Evolutionary conservation across 2,329 filamentous ascomycete species (phyloP).

Genomic region (Cladophialophora carrionii): DNA sequence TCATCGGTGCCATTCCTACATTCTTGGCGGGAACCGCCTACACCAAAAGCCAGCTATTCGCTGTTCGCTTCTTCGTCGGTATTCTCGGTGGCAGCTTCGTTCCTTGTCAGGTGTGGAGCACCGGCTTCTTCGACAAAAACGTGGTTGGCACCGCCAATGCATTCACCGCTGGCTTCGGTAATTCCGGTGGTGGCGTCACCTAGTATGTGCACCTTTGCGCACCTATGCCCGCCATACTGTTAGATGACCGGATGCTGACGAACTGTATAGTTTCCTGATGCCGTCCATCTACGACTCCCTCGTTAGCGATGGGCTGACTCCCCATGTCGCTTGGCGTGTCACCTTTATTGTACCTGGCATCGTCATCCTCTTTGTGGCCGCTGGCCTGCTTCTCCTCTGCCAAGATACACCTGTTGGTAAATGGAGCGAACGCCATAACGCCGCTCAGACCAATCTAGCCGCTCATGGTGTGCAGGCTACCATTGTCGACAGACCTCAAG

Average conservation of each 20-base stretch:
- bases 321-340: conserved; percentile 78
- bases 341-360: conserved; percentile 83
- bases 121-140: conserved; percentile 86
- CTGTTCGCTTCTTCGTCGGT: conserved; percentile 50
- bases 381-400: conserved; percentile 72
- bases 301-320: conserved; percentile 62
- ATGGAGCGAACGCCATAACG: conserved; percentile 73
- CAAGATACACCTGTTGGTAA: conserved; percentile 81
- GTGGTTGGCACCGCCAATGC: conserved; percentile 88
- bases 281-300: conserved; percentile 84
- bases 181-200: conserved; percentile 85
- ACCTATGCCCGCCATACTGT: not conserved
- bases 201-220: conserved; percentile 53
- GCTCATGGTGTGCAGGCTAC: conserved; percentile 47
- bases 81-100: conserved; percentile 52
- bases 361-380: conserved; percentile 67
- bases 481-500: conserved; percentile 31
- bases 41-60: conserved; percentile 58
- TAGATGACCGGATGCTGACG: not conserved
- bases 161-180: conserved; percentile 81
- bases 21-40: conserved; percentile 78
- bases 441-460: conserved; percentile 58
- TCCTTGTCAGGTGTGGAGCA: conserved; percentile 85
- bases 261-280: conserved; percentile 70
- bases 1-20: conserved; percentile 77